Conservation (phyloP, 805 yeast species). For the Saturnispora silvae region DNA sequence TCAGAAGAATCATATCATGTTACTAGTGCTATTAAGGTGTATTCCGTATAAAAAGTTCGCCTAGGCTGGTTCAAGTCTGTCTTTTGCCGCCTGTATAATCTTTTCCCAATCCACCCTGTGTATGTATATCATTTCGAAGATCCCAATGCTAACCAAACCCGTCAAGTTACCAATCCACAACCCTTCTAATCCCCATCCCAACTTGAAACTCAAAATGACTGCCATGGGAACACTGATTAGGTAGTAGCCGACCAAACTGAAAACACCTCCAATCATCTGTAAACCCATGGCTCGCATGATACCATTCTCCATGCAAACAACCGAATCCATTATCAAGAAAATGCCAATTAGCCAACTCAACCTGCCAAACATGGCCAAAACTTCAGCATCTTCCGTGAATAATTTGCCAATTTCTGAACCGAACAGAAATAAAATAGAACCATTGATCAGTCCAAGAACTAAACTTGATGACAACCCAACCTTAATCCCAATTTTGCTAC, state of each 20-base stretch:
- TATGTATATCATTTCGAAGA: constrained; percentile 37
- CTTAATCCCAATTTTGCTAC: constrained; percentile 30
- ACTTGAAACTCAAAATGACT: constrained; percentile 41
- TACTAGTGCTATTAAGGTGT: too few relatives aligned
- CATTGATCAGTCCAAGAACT: constrained; percentile 29
- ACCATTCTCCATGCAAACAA: constrained; percentile 64
- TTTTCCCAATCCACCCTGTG: constrained; percentile 42
- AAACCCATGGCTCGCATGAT: constrained; percentile 67
- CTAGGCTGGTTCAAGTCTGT: constrained; percentile 1
- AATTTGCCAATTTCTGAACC: constrained; percentile 41
- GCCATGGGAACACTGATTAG: constrained; percentile 62
- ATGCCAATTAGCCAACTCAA: constrained; percentile 57
- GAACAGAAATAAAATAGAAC: constrained; percentile 33
- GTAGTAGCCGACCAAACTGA: constrained; percentile 65
- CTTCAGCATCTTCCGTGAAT: constrained; percentile 54
- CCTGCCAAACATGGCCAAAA: constrained; percentile 38
- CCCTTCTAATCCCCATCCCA: constrained; percentile 43
- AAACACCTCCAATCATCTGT: constrained; percentile 60
- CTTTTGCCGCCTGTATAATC: constrained; percentile 22
- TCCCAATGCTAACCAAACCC: constrained; percentile 48
- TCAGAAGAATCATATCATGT: too few relatives aligned
- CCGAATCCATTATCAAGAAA: constrained; percentile 58
- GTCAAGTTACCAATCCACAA: constrained; percentile 65
- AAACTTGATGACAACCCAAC: constrained; percentile 31
- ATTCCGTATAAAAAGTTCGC: too few relatives aligned